Evolutionary conservation across 768 basidiomycete species (phyloP), one percentile per base, ranked within the genome.

Genomic region (Xerocomus potaroensis): DNA sequence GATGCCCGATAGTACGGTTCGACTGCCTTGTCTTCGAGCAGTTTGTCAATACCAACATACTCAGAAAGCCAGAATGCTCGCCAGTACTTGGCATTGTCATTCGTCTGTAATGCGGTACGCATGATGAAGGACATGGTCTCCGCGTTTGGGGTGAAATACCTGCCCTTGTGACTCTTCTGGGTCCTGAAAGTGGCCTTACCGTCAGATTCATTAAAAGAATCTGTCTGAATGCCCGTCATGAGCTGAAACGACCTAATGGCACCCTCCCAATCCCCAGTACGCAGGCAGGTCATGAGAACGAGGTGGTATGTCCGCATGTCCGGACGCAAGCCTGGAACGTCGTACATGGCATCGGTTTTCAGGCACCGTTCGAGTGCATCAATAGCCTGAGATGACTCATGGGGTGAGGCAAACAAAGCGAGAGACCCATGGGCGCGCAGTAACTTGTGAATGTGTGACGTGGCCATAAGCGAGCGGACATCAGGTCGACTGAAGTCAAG

Each of bases 351-450:
- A 55, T 78, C 78, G 48, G 77, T 75, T 42, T 72, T 70, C 43
- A 86, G 62, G 77, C 84, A 83, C 83, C 84, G 87, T 58, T 85
- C 76, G 21, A 91, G 68, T 3, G 66, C 72, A 47, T 78, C 74
- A 33, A 87, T 64, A 5, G 81, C 79, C 47, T 75, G 71, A 9
- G 72, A 63, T 1, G 79, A 64, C 42, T 72, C 68, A 16, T 56
- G 49, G 22, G 59, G 66, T 4, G 73, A 65, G 34, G 66, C 67
- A 18, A 76, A 53, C 21, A 74, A 57, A 15, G 77, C 66, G 38
- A 72, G 66, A 14, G 56, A 54, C 11, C 64, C 60, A 53, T 76
- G 73, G 5, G 84, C 79, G 44, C 67, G 73, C 32, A 89, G 60
- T n/a, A 83, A 73, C 43, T 79, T 75, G 51, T 84, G 79, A 52